Base-by-base conservation (phyloP, 208 protist species). In the Acanthamoeba sp. region DNA sequence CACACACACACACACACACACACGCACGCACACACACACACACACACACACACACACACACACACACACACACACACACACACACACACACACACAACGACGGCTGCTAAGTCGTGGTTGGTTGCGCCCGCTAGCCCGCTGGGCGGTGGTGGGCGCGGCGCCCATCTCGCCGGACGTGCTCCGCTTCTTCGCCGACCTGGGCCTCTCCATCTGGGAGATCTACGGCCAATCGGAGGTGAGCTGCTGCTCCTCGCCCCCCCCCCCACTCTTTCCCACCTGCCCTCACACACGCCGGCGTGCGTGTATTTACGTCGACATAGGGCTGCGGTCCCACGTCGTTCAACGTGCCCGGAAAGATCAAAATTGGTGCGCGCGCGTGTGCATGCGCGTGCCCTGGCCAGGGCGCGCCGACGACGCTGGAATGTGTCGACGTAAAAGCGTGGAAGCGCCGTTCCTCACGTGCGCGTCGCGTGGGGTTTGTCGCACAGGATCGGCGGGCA, bases 221-320 rank as follows among this genome's bases (percentile, higher is more conserved):
- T 96, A 96, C 50, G 95, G 95, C 82, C 76, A 90, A 89, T 82
- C 80, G 18, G 95, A 96, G 93, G n/a, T n/a, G n/a, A n/a, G n/a
- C n/a, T n/a, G n/a, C n/a, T n/a, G n/a, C 48, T 20, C n/a, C n/a
- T n/a, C n/a, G n/a, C n/a, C n/a, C n/a, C n/a, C n/a, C n/a, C 6
- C 85, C 87, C 14, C 91, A 82, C 45, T 62, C 78, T 22, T 40
- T 59, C 20, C 20, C 64, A 42, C 29, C 93, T 14, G 5, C 20
- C 20, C 24, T 40, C 3, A 45, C 71, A 48, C n/a, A 42, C 59
- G 29, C 55, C 5, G 9, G 36, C 80, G 7, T 7, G 12, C n/a
- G 27, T 52, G 50, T 50, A 27, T 40, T 29, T 12, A 52, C 29
- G n/a, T n/a, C n/a, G n/a, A n/a, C n/a, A n/a, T n/a, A n/a, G n/a